Conservation (phyloP, 164 flowering plant species). For the Akebia trifoliata region DNA sequence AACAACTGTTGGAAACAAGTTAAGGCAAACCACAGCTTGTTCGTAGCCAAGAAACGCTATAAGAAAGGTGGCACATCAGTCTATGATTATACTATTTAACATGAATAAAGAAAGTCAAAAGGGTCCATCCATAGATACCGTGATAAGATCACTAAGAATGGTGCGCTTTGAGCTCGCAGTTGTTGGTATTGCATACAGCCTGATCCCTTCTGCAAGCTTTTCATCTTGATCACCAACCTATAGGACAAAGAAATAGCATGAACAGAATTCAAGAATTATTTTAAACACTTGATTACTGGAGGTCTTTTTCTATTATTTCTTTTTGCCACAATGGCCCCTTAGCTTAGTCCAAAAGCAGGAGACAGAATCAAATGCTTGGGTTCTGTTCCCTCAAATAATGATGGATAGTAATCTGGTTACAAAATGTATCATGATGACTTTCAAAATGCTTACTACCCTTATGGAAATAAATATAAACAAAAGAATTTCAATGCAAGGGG, state of each 20-base stretch:
- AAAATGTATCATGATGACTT: too few relatives aligned
- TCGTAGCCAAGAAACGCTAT: too few relatives aligned
- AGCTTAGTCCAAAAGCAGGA: too few relatives aligned
- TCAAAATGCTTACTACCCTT: too few relatives aligned
- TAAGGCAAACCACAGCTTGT: not conserved
- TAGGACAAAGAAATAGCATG: not conserved
- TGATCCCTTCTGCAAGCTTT: conserved; percentile 95
- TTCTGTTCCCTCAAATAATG: too few relatives aligned
- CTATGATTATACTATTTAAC: not conserved
- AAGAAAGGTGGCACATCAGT: too few relatives aligned
- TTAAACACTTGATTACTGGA: not conserved
- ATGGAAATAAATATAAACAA: too few relatives aligned
- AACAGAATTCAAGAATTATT: not conserved
- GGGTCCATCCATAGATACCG: conserved; percentile 37
- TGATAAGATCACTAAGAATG: conserved; percentile 80
- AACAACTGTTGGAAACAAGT: not conserved
- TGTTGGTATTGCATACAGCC: conserved; percentile 74
- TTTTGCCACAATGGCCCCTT: too few relatives aligned
- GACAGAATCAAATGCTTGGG: too few relatives aligned
- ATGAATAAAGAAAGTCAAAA: not conserved
- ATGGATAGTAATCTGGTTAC: too few relatives aligned
- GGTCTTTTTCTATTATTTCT: too few relatives aligned
- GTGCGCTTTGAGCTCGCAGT: conserved; percentile 84
- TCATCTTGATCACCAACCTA: conserved; percentile 97
- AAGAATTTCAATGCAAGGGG: too few relatives aligned